These are phyloP conservation scores for Purpureocillium takamizusanense DNA, from an alignment of 2,329 filamentous ascomycete genomes.

Conservation along the genomic window DNA sequence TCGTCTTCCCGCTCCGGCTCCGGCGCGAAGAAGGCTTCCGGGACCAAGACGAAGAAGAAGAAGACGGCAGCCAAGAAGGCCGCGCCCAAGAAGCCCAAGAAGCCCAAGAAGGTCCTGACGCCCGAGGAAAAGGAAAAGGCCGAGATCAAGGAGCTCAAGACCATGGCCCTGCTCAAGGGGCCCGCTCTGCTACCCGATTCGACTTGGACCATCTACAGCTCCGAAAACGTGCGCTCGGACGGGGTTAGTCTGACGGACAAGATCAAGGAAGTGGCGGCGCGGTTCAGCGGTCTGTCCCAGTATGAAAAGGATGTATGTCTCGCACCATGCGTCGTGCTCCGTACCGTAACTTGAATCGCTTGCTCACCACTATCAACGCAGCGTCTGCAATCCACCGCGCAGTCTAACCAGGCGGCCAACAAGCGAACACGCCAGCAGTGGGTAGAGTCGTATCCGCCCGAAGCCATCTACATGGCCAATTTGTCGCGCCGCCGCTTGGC, in stretches of 20 bases:
- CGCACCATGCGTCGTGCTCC: not conserved
- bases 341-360: not conserved
- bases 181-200: slow-evolving; percentile 21
- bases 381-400: slow-evolving; percentile 21
- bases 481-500: slow-evolving; percentile 32
- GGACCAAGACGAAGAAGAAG: slow-evolving; percentile 9
- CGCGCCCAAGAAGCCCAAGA: slow-evolving; percentile 16
- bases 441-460: slow-evolving; percentile 32
- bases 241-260: slow-evolving; percentile 7
- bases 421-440: slow-evolving; percentile 32
- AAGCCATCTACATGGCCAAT: slow-evolving; percentile 36
- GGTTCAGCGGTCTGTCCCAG: slow-evolving; percentile 30
- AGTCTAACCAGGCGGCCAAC: slow-evolving; percentile 33
- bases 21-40: slow-evolving; percentile 8
- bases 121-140: slow-evolving; percentile 28
- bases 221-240: slow-evolving; percentile 16
- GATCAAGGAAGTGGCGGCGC: slow-evolving; percentile 17
- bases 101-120: slow-evolving; percentile 19
- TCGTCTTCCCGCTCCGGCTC: no score
- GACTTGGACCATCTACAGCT: slow-evolving; percentile 29
- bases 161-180: slow-evolving; percentile 30
- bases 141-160: slow-evolving; percentile 26
- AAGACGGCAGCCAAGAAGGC: slow-evolving; percentile 16
- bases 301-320: slow-evolving; percentile 36
- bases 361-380: slow-evolving; percentile 6